Evolutionary conservation across 225 moss, liverwort and hornwort species (phyloP), one percentile per base, ranked within the genome.

Genomic region (Antitrichia curtipendula): DNA sequence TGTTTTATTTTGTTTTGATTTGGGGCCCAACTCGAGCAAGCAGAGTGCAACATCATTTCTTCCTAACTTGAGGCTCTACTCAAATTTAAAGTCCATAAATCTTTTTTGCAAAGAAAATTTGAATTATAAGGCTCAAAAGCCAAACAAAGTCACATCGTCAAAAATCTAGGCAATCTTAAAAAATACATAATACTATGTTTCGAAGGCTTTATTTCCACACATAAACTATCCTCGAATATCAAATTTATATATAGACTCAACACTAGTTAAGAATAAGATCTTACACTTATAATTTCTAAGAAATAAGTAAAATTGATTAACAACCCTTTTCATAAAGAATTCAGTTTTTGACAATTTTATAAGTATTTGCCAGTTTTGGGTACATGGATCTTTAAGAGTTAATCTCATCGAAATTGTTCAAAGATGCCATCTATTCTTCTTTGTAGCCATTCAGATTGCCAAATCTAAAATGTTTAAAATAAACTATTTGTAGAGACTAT

Each of bases 11-110:
- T 25, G 8, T 25, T 72, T 71, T 27, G 6, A 8, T 45, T 71
- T 9, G 1, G 16, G 2, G 25, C 12, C 36, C 12, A 68, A 38
- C 2, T 43, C 0, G 1, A 2, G 9, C 16, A 43, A 16, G 3
- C 1, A 43, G 3, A 71, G 1, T 3, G 0, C 5, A 41, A 24
- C 3, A 16, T 43, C 27, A 16, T 71, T 28, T 16, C 41, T 21
- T 24, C 7, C 2, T 27, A 43, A 16, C 13, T 27, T 71, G 9
- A 71, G 5, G 4, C 5, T 16, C 9, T 16, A 27, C 3, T 13
- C 5, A 71, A 71, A 43, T 43, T 69, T 41, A 5, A 70, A 31
- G 31, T 12, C 12, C 7, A 0, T 12, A 17, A 49, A 21, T 32
- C 11, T 32, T 32, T 32, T 3, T 20, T 32, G 3, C 45, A 50